phyloP scores from a whole-genome alignment of 495 filamentous ascomycete species.

The Margaritispora aquatica region DNA sequence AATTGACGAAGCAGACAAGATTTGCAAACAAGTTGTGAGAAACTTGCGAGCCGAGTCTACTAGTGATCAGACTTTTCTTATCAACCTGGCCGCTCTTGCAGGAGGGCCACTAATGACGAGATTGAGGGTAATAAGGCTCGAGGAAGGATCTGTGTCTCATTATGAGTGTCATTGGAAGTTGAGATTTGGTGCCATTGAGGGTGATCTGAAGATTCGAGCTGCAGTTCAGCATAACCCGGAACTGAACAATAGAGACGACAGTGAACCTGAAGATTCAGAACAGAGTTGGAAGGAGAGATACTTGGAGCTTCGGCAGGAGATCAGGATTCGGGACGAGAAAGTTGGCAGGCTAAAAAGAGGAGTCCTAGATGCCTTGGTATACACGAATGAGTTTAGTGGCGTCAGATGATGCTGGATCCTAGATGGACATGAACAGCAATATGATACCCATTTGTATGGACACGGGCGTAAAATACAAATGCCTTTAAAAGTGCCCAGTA shows the following conservation, averaged over 20 bases:
- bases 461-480: too few relatives aligned
- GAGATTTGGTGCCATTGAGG: slow-evolving; percentile 35
- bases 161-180: slow-evolving; percentile 43
- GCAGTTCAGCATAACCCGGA: slow-evolving; percentile 37
- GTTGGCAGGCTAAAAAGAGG: slow-evolving; percentile 17
- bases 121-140: slow-evolving; percentile 32
- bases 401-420: neutral
- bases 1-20: slow-evolving; percentile 41
- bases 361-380: slow-evolving; percentile 20
- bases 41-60: slow-evolving; percentile 35
- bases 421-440: neutral
- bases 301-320: slow-evolving; percentile 21
- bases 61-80: slow-evolving; percentile 42
- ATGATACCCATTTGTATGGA: too few relatives aligned
- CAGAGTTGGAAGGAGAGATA: slow-evolving; percentile 21
- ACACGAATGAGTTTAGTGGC: slow-evolving; percentile 14
- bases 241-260: slow-evolving; percentile 4
- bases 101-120: slow-evolving; percentile 39
- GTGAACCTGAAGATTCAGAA: slow-evolving; percentile 13
- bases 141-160: slow-evolving; percentile 29
- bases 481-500: too few relatives aligned
- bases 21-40: slow-evolving; percentile 38
- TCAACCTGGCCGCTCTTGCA: slow-evolving; percentile 44
- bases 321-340: slow-evolving; percentile 29
- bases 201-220: slow-evolving; percentile 41